Base-by-base conservation (phyloP, 257 asterid genomes). In the Echium plantagineum region DNA sequence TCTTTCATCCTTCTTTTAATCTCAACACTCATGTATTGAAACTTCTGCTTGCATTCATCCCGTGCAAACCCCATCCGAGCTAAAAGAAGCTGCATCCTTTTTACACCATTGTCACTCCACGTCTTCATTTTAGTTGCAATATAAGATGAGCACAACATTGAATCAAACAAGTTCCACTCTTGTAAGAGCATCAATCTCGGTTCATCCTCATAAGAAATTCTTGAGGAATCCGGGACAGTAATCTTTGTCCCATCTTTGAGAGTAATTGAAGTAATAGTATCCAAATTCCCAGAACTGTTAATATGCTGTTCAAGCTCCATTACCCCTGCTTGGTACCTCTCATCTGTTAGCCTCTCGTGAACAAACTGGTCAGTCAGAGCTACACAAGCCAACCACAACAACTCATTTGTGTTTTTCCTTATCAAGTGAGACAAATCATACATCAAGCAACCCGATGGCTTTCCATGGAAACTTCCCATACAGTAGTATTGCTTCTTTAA, bases 361-460 rank as follows among this genome's bases (percentile, higher is more conserved):
- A 93, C 95, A 74, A 86, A 86, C 76, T 93, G 97, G 55, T 93
- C 99, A 19, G 99, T 89, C 63, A 93, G 72, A 69, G 97, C 83
- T 63, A 89, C 95, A 69, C 97, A 89, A 52, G 99, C 96, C 75
- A 93, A 72, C 99, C 99, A 93, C 42, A 93, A 94, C 66, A 86
- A 72, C 71, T 85, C 88, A 54, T 83, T 89, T 3, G 81, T 85
- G 83, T 93, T 86, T 74, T 80, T 86, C 72, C 94, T 74, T 20
- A 86, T 66, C 13, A 77, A 86, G 71, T 85, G 87, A 6, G 90
- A 85, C 47, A 93, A 75, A 69, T 93, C 99, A 57, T 84, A 93
- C 99, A 93, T 93, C 78, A 89, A 83, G 59, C 97, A 93, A 51
- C 99, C 97, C 0, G 97, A 89, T 21, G 99, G 87, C 81, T 93